These are phyloP conservation scores for Macroventuria anomochaeta DNA, from an alignment of 2,329 filamentous ascomycete genomes.

Conservation along the genomic window DNA sequence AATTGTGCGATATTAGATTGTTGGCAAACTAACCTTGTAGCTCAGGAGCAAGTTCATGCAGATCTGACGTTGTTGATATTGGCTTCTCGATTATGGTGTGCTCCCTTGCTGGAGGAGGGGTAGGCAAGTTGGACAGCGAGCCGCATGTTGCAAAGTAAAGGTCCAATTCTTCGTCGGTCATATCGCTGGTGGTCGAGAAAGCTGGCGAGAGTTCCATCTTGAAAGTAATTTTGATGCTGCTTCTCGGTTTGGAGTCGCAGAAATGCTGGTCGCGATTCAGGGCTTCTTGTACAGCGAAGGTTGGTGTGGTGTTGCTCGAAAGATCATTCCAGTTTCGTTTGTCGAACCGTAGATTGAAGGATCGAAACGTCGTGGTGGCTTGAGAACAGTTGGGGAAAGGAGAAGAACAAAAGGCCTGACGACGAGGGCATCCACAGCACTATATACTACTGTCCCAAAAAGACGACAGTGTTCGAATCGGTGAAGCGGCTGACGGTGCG, in stretches of 20 bases:
- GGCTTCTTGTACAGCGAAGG: conserved; percentile 13
- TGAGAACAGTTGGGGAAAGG: conserved; percentile 17
- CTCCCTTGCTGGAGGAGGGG: conserved; percentile 48
- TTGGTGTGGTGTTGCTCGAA: conserved; percentile 21
- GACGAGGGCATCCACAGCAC: conserved; percentile 24
- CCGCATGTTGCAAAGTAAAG: conserved; percentile 49
- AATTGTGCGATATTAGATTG: conserved; percentile 9
- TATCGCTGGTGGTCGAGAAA: conserved; percentile 36
- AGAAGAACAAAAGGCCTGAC: conserved; percentile 25
- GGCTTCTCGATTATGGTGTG: conserved; percentile 18
- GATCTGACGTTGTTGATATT: conserved; percentile 15
- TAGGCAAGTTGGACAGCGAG: conserved; percentile 50
- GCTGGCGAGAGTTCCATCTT: conserved; percentile 40
- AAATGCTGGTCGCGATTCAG: not conserved
- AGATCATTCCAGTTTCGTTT: conserved; percentile 21
- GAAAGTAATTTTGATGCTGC: not conserved
- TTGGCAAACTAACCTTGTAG: conserved; percentile 40
- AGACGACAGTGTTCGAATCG: conserved; percentile 28
- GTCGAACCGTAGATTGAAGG: conserved; percentile 11
- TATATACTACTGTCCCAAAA: conserved; percentile 33
- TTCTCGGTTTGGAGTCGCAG: not conserved
- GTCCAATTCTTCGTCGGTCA: conserved; percentile 50
- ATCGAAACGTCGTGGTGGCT: conserved; percentile 13
- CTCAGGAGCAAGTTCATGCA: conserved; percentile 25
- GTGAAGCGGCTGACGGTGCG: conserved; percentile 35